Percentiles rank a stretch among this genome's conserved stretches.
Evolutionary conservation across 257 asterid genomes (phyloP).

Genomic region (Apocynum venetum): DNA sequence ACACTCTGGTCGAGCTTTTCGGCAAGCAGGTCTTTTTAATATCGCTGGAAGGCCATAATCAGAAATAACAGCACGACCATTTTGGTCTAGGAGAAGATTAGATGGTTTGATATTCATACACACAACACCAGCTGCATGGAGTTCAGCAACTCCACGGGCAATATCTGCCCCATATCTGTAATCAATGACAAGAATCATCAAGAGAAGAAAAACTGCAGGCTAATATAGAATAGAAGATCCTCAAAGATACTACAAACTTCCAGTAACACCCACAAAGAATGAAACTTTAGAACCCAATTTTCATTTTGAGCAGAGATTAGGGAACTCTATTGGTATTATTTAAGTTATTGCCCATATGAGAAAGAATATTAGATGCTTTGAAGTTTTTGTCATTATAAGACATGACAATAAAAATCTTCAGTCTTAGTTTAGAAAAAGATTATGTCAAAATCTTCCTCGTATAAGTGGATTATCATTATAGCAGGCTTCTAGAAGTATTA

Average conservation of each 20-base stretch:
- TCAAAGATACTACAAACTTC: not conserved
- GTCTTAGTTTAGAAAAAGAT: not conserved
- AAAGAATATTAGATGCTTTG: not conserved
- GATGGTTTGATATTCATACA: slow-evolving; percentile 98
- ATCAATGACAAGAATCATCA: slow-evolving; percentile 25
- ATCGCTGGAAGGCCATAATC: slow-evolving; percentile 97
- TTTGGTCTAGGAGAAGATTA: slow-evolving; percentile 86
- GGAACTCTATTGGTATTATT: not conserved
- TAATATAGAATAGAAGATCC: not conserved
- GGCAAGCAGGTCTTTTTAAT: slow-evolving; percentile 75
- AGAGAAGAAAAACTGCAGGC: slow-evolving; percentile 5
- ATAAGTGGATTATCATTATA: not conserved
- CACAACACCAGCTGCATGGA: slow-evolving; percentile 97
- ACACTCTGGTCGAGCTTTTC: slow-evolving; percentile 72
- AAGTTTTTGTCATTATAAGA: not conserved
- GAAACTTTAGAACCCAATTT: not conserved
- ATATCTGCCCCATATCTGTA: slow-evolving; percentile 96
- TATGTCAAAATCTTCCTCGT: not conserved
- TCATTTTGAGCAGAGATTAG: not conserved
- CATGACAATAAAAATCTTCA: not conserved
- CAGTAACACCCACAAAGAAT: not conserved
- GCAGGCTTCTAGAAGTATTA: not conserved
- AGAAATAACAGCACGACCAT: slow-evolving; percentile 91
- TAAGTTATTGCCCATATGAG: not conserved
- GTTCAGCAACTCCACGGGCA: slow-evolving; percentile 99